Conservation (phyloP, 1,139 yeast species). For the Candida gigantensis region DNA sequence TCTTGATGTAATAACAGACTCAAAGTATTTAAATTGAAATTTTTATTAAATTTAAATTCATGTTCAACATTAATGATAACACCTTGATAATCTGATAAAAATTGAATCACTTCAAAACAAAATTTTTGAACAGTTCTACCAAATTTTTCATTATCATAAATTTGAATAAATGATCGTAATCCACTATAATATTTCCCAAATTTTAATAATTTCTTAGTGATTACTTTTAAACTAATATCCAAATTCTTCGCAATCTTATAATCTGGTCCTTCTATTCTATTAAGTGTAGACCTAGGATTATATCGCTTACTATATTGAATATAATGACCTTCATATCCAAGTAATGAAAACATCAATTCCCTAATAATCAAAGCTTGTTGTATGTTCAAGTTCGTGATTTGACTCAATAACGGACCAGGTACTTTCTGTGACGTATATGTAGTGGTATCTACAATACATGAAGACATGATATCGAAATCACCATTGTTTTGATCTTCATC, state of each 20-base stretch:
- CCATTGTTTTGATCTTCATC: slow-evolving; percentile 5
- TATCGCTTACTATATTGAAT: slow-evolving; percentile 67
- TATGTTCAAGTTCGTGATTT: slow-evolving; percentile 42
- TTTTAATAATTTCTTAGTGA: slow-evolving; percentile 62
- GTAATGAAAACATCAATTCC: slow-evolving; percentile 67
- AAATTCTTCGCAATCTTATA: slow-evolving; percentile 70
- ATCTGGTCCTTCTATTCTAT: slow-evolving; percentile 67
- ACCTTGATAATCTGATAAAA: slow-evolving; percentile 50
- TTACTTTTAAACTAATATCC: slow-evolving; percentile 72
- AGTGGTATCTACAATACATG: slow-evolving; percentile 7
- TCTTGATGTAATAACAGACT: slow-evolving; percentile 36
- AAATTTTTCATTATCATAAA: slow-evolving; percentile 53
- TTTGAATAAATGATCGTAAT: slow-evolving; percentile 54
- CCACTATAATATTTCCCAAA: slow-evolving; percentile 65
- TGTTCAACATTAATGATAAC: slow-evolving; percentile 55
- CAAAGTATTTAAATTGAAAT: slow-evolving; percentile 34
- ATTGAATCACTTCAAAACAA: slow-evolving; percentile 57
- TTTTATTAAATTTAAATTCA: slow-evolving; percentile 47
- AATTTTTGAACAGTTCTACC: slow-evolving; percentile 79
- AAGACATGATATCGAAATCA: slow-evolving; percentile 3
- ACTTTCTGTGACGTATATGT: slow-evolving; percentile 16
- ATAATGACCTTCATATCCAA: slow-evolving; percentile 81
- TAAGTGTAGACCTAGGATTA: slow-evolving; percentile 39
- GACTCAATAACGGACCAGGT: slow-evolving; percentile 46
- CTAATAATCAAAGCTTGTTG: slow-evolving; percentile 75